These are phyloP conservation scores for Cercospora brassicicola DNA, from an alignment of 2,329 filamentous ascomycete species.

Conservation along the genomic window DNA sequence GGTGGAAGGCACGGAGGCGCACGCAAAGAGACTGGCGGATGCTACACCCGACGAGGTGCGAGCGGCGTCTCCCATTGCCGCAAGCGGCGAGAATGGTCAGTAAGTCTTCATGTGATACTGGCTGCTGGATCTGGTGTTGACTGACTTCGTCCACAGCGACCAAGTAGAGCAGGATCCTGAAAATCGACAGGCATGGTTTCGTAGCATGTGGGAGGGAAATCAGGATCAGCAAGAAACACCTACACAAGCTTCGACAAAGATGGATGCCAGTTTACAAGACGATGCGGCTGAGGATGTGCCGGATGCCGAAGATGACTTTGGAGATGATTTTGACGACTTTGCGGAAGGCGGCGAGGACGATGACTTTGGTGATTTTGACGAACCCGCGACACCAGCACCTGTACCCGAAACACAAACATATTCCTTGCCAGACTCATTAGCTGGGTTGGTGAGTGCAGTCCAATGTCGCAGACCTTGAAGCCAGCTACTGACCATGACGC, in stretches of 20 bases:
- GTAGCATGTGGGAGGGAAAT: slow-evolving; percentile 37
- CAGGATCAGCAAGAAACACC: slow-evolving; percentile 19
- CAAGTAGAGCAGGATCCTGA: slow-evolving; percentile 31
- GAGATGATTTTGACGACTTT: slow-evolving; percentile 69
- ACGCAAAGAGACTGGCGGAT: slow-evolving; percentile 58
- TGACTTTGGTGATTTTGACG: slow-evolving; percentile 57
- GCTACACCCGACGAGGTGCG: slow-evolving; percentile 60
- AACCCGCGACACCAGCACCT: slow-evolving; percentile 29
- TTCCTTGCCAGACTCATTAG: slow-evolving; percentile 41
- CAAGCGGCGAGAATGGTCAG: slow-evolving; percentile 61
- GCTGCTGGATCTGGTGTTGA: slow-evolving; percentile 4
- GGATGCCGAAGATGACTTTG: slow-evolving; percentile 66
- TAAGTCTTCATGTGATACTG: slow-evolving; percentile 31
- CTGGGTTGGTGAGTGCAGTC: slow-evolving; percentile 51
- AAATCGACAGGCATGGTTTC: slow-evolving; percentile 37
- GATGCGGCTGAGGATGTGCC: slow-evolving; percentile 54
- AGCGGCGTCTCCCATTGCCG: slow-evolving; percentile 47
- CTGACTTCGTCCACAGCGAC: slow-evolving; percentile 37
- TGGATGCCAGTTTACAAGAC: slow-evolving; percentile 49
- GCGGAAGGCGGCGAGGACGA: slow-evolving; percentile 51
- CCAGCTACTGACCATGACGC: slow-evolving; percentile 31
- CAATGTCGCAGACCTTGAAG: slow-evolving; percentile 6
- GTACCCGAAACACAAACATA: slow-evolving; percentile 34
- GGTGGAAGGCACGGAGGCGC: slow-evolving; percentile 60
- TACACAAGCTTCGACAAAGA: slow-evolving; percentile 14